Percentiles rank a stretch among this genome's conserved stretches.
phyloP scores from a whole-genome alignment of 83 land plant species.

The Thuja plicata region DNA sequence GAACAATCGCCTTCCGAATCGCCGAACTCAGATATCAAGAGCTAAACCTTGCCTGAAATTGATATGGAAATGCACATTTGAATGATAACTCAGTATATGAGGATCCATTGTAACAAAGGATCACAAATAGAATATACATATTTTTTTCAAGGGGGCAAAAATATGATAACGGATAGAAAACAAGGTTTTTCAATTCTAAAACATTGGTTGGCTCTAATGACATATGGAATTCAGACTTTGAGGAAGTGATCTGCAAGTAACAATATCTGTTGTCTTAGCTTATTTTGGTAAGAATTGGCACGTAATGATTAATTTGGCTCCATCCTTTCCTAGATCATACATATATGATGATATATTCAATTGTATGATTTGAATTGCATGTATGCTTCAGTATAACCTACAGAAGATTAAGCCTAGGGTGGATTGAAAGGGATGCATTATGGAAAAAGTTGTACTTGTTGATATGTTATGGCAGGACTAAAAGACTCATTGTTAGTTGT shows the following conservation, averaged over 20 bases:
- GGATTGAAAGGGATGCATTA: not conserved
- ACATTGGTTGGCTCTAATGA: not conserved
- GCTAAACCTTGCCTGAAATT: not conserved
- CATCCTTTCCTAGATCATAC: not conserved
- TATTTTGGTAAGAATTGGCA: not conserved
- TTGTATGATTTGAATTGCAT: not conserved
- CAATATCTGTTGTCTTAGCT: not conserved
- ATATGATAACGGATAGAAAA: not conserved
- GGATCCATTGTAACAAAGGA: not conserved
- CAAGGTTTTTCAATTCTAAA: not conserved
- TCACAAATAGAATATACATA: not conserved
- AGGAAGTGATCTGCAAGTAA: not conserved
- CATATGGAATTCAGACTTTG: not conserved
- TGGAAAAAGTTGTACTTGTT: not conserved
- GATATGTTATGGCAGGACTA: not conserved
- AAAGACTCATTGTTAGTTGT: not conserved
- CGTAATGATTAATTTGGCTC: not conserved
- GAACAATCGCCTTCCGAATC: not conserved
- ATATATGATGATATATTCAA: not conserved
- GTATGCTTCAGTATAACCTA: not conserved
- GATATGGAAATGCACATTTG: not conserved
- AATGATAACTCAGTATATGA: not conserved
- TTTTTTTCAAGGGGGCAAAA: not conserved
- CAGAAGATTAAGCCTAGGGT: not conserved
- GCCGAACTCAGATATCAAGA: not conserved